phyloP scores from a whole-genome alignment of 1,284 basidiomycete genomes.

The Salmacisia buchloeana region DNA sequence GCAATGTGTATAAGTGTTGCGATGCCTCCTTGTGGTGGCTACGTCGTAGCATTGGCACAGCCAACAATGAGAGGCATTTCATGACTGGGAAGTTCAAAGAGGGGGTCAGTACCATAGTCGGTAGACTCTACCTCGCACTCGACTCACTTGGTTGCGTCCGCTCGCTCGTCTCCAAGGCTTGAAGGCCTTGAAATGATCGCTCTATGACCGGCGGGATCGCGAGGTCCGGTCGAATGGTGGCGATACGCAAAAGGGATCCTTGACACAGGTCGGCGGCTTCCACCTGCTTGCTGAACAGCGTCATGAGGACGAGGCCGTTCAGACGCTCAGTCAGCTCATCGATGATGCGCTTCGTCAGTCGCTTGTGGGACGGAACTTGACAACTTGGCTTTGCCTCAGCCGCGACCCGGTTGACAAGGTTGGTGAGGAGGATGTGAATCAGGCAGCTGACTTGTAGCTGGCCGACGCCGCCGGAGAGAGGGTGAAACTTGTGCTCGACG shows the following conservation, averaged over 20 bases:
- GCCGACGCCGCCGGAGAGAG: slow-evolving; percentile 52
- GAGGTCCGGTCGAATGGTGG: slow-evolving; percentile 49
- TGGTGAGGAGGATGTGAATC: slow-evolving; percentile 71
- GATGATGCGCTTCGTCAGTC: slow-evolving; percentile 61
- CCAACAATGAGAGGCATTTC: slow-evolving; percentile 73
- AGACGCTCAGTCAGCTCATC: slow-evolving; percentile 55
- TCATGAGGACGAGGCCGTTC: slow-evolving; percentile 56
- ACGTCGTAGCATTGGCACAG: slow-evolving; percentile 72
- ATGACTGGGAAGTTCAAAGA: slow-evolving; percentile 58
- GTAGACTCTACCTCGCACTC: background rate
- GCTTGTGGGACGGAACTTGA: slow-evolving; percentile 69
- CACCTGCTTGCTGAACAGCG: slow-evolving; percentile 75
- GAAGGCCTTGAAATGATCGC: slow-evolving; percentile 80
- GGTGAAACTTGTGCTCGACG: slow-evolving; percentile 88
- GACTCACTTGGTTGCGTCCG: slow-evolving; percentile 20
- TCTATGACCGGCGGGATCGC: slow-evolving; percentile 90
- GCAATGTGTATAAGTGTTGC: slow-evolving; percentile 77
- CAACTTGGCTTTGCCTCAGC: slow-evolving; percentile 76
- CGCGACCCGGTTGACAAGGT: slow-evolving; percentile 58
- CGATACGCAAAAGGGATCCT: background rate
- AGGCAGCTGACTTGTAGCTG: slow-evolving; percentile 69
- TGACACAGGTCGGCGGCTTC: slow-evolving; percentile 35
- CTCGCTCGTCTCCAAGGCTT: slow-evolving; percentile 59
- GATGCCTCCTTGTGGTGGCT: slow-evolving; percentile 72
- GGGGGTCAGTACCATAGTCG: background rate